Percentiles rank a stretch among this genome's conserved stretches.
phyloP scores from a whole-genome alignment of 1,139 yeast genomes.

The Pichia sp. region DNA sequence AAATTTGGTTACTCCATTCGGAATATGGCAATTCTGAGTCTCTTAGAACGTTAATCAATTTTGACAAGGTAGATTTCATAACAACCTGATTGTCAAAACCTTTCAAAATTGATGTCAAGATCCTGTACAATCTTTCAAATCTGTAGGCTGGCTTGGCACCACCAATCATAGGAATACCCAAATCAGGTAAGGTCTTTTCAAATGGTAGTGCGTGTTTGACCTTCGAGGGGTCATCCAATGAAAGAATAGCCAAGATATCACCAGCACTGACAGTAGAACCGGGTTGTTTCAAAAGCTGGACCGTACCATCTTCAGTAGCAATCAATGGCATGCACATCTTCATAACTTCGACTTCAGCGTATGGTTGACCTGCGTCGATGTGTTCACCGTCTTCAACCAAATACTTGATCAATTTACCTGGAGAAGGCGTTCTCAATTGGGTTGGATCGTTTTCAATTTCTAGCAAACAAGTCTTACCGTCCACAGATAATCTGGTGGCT shows the following conservation, averaged over 20 bases:
- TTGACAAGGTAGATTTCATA: constrained; percentile 76
- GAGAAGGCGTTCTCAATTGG: constrained; percentile 96
- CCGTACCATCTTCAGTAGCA: constrained; percentile 89
- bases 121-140: constrained; percentile 54
- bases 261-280: constrained; percentile 96
- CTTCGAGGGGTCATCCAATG: constrained; percentile 93
- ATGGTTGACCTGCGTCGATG: constrained; percentile 85
- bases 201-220: constrained; percentile 95
- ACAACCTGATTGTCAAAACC: constrained; percentile 97
- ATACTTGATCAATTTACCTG: constrained; percentile 93
- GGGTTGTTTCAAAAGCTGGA: constrained; percentile 94
- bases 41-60: constrained; percentile 66
- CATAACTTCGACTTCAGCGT: constrained; percentile 99
- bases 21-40: constrained; percentile 84
- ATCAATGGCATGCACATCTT: constrained; percentile 94
- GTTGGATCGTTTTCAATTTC: constrained; percentile 98
- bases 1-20: constrained; percentile 81
- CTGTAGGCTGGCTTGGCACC: constrained; percentile 84
- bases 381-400: constrained; percentile 96
- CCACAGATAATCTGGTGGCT: constrained; percentile 94
- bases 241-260: constrained; percentile 89
- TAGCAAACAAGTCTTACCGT: constrained; percentile 86
- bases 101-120: constrained; percentile 70
- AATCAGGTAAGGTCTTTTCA: constrained; percentile 88
- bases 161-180: constrained; percentile 75